These are phyloP conservation scores for Nicotiana otophora DNA, from an alignment of 257 asterid species.

Conservation along the genomic window DNA sequence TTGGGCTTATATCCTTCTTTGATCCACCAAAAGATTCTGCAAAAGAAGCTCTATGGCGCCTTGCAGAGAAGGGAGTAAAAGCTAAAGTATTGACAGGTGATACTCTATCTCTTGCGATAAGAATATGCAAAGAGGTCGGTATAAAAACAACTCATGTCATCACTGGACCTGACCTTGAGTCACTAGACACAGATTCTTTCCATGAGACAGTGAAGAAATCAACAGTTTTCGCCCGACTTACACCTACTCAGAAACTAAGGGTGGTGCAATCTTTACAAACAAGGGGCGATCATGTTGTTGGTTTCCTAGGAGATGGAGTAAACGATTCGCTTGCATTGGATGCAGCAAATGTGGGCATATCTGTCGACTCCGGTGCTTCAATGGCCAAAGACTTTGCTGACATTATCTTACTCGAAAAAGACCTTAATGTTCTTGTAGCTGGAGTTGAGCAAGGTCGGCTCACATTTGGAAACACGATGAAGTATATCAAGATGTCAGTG, in stretches of 20 bases:
- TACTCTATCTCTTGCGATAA: constrained; percentile 14
- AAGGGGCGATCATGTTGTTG: constrained; percentile 14
- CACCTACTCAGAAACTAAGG: constrained; percentile 19
- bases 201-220: constrained; percentile 16
- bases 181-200: constrained; percentile 22
- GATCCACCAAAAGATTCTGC: constrained; percentile 25
- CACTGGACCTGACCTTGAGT: constrained; percentile 23
- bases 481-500: constrained; percentile 19
- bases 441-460: constrained; percentile 22
- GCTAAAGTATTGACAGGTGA: constrained; percentile 23
- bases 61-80: constrained; percentile 22
- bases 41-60: constrained; percentile 10
- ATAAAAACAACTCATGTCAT: constrained; percentile 14
- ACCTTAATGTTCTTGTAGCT: constrained; percentile 22
- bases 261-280: constrained; percentile 19
- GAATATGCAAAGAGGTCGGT: constrained; percentile 26
- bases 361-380: constrained; percentile 21
- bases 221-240: constrained; percentile 23
- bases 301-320: constrained; percentile 20
- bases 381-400: constrained; percentile 16
- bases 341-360: constrained; percentile 25
- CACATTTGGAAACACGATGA: constrained; percentile 25
- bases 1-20: constrained; percentile 16
- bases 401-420: constrained; percentile 21
- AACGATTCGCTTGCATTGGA: constrained; percentile 22